phyloP scores from a whole-genome alignment of 495 filamentous ascomycete genomes.

The Trichoderma gamsii region DNA sequence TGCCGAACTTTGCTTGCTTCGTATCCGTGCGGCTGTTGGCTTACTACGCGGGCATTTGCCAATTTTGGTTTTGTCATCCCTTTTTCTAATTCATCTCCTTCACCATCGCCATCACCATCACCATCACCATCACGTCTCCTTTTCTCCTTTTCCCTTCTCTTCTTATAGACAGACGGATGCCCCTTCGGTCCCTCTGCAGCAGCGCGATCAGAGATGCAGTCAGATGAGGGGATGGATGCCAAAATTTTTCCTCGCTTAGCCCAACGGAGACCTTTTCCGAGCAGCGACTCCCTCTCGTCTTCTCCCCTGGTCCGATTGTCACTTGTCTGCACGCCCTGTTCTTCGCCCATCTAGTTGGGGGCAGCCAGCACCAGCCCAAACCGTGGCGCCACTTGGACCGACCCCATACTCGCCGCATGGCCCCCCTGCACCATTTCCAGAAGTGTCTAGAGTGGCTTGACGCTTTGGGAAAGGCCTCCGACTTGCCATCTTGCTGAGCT shows the following conservation, averaged over 20 bases:
- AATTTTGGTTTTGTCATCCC: neutral
- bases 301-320: constrained; percentile 7
- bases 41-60: neutral
- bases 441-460: neutral
- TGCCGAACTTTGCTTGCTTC: neutral
- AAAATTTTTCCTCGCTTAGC: constrained; percentile 10
- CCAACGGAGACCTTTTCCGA: constrained; percentile 13
- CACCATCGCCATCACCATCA: neutral
- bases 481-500: constrained; percentile 13
- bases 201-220: neutral
- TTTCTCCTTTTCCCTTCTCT: neutral
- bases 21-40: neutral
- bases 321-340: constrained; percentile 4
- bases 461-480: constrained; percentile 6
- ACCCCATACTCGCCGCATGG: constrained; percentile 1
- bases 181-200: neutral
- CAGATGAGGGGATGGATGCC: constrained; percentile 3
- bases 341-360: constrained; percentile 4
- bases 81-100: neutral
- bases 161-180: neutral
- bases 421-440: constrained; percentile 10
- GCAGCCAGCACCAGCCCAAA: neutral
- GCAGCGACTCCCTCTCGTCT: neutral
- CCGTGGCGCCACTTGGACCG: constrained; percentile 3
- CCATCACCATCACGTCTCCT: neutral